Percentiles rank a stretch among this genome's conserved stretches.
Evolutionary conservation across 225 moss, liverwort and hornwort genomes (phyloP).

Genomic region (Anthoceros angustus): DNA sequence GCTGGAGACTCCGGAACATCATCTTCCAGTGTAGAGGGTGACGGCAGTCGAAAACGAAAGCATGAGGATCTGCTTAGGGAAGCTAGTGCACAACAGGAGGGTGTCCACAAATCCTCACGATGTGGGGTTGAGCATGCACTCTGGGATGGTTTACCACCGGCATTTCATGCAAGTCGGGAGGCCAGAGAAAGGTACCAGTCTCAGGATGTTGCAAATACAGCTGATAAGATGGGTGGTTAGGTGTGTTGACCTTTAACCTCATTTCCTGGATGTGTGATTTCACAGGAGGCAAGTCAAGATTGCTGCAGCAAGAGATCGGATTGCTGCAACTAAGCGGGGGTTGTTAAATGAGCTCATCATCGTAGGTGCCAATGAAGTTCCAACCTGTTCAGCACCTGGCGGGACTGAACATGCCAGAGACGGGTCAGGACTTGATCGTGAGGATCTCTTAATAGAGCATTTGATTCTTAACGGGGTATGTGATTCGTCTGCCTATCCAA

Average conservation of each 20-base stretch:
- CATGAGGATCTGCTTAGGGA: no score
- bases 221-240: neutral
- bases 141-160: constrained; percentile 42
- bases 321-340: constrained; percentile 29
- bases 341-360: constrained; percentile 15
- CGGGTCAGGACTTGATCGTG: constrained; percentile 40
- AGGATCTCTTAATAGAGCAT: constrained; percentile 73
- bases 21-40: constrained; percentile 12
- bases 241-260: neutral
- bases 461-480: constrained; percentile 66
- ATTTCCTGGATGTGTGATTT: neutral
- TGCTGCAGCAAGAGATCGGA: constrained; percentile 40
- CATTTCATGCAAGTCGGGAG: constrained; percentile 48
- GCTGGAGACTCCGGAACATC: no score
- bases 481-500: neutral
- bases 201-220: neutral
- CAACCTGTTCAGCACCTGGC: constrained; percentile 8
- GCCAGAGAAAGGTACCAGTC: constrained; percentile 31
- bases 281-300: constrained; percentile 56
- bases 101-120: constrained; percentile 11
- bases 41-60: no score
- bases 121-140: constrained; percentile 18
- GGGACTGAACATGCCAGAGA: neutral
- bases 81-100: constrained; percentile 13
- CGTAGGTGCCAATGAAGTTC: constrained; percentile 6